These are phyloP conservation scores for Lentinula detonsa DNA, from an alignment of 768 basidiomycete genomes.

Conservation along the genomic window DNA sequence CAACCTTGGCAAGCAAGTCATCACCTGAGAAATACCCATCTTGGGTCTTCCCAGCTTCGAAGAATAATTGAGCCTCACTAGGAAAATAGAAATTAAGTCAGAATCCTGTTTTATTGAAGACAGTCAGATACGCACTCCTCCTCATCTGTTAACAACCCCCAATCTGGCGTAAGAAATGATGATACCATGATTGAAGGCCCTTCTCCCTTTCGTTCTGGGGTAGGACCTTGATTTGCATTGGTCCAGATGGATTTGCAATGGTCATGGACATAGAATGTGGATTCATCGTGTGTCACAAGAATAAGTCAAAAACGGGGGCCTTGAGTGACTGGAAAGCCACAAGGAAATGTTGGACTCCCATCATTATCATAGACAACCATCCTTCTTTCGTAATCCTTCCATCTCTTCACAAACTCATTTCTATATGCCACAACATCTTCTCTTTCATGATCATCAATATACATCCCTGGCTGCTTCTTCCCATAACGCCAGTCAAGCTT, in stretches of 20 bases:
- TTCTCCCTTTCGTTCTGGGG: not conserved
- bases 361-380: not conserved
- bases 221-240: not conserved
- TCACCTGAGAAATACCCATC: not conserved
- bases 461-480: not conserved
- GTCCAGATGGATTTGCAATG: not conserved
- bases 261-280: not conserved
- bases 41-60: not conserved
- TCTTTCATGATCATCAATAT: not conserved
- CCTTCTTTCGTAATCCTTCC: too few relatives aligned
- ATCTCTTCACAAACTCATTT: not conserved
- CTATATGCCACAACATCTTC: not conserved
- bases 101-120: too few relatives aligned
- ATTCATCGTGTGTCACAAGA: not conserved
- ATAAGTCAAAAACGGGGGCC: too few relatives aligned
- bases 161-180: not conserved
- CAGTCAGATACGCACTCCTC: too few relatives aligned
- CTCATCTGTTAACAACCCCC: not conserved
- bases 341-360: not conserved
- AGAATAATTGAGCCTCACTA: not conserved
- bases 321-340: not conserved
- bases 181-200: not conserved
- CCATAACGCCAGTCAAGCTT: constrained; percentile 4
- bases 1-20: not conserved
- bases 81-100: too few relatives aligned